Evolutionary conservation across 179 eudicot genomes (phyloP).

Genomic region (Actinidia polygama): DNA sequence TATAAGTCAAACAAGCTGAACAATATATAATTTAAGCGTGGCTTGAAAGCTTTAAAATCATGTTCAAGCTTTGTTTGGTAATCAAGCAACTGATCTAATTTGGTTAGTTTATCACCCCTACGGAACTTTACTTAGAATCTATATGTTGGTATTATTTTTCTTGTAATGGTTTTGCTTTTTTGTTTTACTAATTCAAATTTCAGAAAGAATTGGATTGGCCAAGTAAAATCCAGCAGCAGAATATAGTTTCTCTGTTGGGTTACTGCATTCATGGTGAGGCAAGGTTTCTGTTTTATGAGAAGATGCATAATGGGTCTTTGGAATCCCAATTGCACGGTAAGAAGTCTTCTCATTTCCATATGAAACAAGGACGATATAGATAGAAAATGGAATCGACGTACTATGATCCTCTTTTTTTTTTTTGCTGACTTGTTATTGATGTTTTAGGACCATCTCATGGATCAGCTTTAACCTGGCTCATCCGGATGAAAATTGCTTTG

Average conservation of each 20-base stretch:
- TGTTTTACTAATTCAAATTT: slow-evolving; percentile 24
- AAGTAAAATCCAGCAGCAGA: slow-evolving; percentile 73
- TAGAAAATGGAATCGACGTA: background rate
- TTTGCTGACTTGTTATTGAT: slow-evolving; percentile 4
- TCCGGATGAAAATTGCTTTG: slow-evolving; percentile 85
- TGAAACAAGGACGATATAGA: background rate
- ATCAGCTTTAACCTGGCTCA: slow-evolving; percentile 75
- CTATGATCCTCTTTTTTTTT: background rate
- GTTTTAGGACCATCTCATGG: slow-evolving; percentile 72
- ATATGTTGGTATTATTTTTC: background rate
- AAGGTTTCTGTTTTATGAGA: slow-evolving; percentile 73
- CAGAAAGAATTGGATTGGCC: slow-evolving; percentile 86
- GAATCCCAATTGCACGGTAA: slow-evolving; percentile 90
- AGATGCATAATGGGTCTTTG: slow-evolving; percentile 83
- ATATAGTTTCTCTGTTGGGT: slow-evolving; percentile 69
- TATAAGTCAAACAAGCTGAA: too few relatives aligned
- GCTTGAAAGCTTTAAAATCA: too few relatives aligned
- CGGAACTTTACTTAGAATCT: background rate
- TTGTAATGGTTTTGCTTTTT: slow-evolving; percentile 18
- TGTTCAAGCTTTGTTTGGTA: too few relatives aligned
- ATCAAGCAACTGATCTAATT: too few relatives aligned
- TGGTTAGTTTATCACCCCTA: too few relatives aligned
- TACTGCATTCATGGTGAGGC: slow-evolving; percentile 58
- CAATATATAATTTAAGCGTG: too few relatives aligned
- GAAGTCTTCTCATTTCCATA: background rate